Conservation (phyloP, 2,329 filamentous ascomycete genomes). For the Bipolaris victoriae region DNA sequence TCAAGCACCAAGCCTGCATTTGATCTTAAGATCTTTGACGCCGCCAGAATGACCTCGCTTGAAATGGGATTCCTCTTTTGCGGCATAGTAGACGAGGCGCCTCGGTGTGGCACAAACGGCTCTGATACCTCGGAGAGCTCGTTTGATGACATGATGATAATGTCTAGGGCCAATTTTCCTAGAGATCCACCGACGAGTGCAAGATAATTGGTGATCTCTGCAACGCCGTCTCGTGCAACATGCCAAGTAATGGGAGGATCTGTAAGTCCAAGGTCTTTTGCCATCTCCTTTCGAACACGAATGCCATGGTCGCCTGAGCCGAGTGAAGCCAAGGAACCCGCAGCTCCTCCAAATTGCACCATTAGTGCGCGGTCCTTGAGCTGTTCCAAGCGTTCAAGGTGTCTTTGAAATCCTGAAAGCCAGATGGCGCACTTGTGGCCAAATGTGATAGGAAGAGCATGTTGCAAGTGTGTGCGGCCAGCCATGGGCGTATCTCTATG, state of each 20-base stretch:
- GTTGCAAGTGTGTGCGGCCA: slow-evolving; percentile 63
- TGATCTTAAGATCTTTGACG: slow-evolving; percentile 60
- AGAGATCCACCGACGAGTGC: slow-evolving; percentile 61
- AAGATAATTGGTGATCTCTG: slow-evolving; percentile 61
- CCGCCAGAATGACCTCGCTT: slow-evolving; percentile 62
- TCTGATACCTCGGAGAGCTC: slow-evolving; percentile 62
- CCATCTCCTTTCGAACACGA: slow-evolving; percentile 57
- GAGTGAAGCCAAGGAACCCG: slow-evolving; percentile 61
- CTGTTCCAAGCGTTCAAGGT: slow-evolving; percentile 56
- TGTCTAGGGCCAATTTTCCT: slow-evolving; percentile 62
- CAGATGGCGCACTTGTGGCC: slow-evolving; percentile 65
- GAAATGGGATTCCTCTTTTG: slow-evolving; percentile 65
- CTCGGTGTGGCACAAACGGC: slow-evolving; percentile 51
- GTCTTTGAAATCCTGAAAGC: slow-evolving; percentile 58
- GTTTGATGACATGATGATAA: slow-evolving; percentile 65
- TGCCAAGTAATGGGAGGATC: slow-evolving; percentile 65
- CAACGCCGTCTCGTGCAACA: slow-evolving; percentile 60
- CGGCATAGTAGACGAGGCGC: slow-evolving; percentile 46
- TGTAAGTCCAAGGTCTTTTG: slow-evolving; percentile 54
- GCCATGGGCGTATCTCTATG: slow-evolving; percentile 63
- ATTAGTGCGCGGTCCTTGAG: slow-evolving; percentile 56
- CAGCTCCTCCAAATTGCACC: slow-evolving; percentile 64
- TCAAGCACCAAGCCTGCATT: slow-evolving; percentile 61
- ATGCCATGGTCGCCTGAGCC: slow-evolving; percentile 57
- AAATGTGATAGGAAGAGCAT: slow-evolving; percentile 63